phyloP scores from a whole-genome alignment of 306 rosid species.

The Cicer yamashitae region DNA sequence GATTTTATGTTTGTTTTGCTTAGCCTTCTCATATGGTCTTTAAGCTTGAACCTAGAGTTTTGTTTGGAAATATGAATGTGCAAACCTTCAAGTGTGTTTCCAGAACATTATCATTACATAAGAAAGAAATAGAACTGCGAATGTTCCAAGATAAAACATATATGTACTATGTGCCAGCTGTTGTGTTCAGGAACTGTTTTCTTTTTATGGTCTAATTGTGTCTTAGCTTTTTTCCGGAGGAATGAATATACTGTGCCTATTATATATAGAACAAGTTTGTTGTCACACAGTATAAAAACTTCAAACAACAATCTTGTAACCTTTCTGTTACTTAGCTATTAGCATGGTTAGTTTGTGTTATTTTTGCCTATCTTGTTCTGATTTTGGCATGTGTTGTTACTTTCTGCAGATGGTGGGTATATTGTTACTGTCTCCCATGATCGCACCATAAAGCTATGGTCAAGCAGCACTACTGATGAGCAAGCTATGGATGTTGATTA shows the following conservation, averaged over 20 bases:
- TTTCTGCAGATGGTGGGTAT: conserved; percentile 71
- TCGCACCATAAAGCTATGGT: conserved; percentile 88
- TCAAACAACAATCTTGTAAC: conserved; percentile 8
- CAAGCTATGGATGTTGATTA: conserved; percentile 74
- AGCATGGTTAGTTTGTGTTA: conserved; percentile 29
- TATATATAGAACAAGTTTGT: conserved; percentile 24
- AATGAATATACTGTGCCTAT: conserved; percentile 9
- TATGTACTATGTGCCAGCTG: background rate
- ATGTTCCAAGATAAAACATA: background rate
- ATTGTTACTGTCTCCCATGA: conserved; percentile 85
- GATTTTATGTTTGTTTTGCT: conserved; percentile 11
- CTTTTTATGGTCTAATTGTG: background rate
- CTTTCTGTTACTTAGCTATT: conserved; percentile 10
- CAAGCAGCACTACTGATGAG: conserved; percentile 53
- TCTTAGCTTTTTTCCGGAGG: background rate
- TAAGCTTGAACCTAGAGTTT: background rate
- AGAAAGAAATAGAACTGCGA: background rate
- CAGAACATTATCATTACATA: conserved; percentile 6
- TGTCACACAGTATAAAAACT: background rate
- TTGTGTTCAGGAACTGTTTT: background rate
- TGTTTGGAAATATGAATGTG: conserved; percentile 20
- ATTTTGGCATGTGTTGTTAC: conserved; percentile 40
- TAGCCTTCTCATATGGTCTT: background rate
- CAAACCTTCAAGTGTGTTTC: background rate
- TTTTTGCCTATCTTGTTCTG: conserved; percentile 12